A percentile compares a stretch with the other conserved stretches of the same genome.
These are phyloP conservation scores for Botrytis medusae DNA, from an alignment of 2,329 filamentous ascomycete species.

Conservation along the genomic window DNA sequence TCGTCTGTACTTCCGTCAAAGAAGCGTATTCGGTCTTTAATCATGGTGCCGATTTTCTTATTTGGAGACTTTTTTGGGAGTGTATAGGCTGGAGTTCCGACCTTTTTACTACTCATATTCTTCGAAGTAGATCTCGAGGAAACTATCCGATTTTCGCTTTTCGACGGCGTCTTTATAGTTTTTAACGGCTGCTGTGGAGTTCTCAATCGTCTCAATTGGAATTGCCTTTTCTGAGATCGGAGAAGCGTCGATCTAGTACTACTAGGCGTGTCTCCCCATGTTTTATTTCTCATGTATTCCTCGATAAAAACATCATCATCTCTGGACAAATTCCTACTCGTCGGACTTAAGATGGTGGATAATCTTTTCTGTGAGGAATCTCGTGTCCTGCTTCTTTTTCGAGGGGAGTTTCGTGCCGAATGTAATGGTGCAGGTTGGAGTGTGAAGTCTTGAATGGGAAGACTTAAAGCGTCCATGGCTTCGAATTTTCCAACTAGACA, in stretches of 20 bases:
- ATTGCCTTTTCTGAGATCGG: slow-evolving; percentile 9
- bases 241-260: slow-evolving; percentile 5
- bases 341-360: slow-evolving; percentile 30
- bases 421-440: slow-evolving; percentile 31
- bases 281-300: neutral
- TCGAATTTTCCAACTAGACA: slow-evolving; percentile 38
- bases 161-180: neutral
- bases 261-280: neutral
- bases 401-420: slow-evolving; percentile 18
- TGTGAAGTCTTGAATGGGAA: slow-evolving; percentile 24
- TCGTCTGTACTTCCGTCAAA: slow-evolving; percentile 33
- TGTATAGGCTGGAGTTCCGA: neutral
- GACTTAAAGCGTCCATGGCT: slow-evolving; percentile 33
- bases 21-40: slow-evolving; percentile 33
- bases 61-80: slow-evolving; percentile 7
- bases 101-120: neutral
- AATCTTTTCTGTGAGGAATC: slow-evolving; percentile 23
- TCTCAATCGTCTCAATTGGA: neutral
- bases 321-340: slow-evolving; percentile 3
- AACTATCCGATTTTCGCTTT: neutral
- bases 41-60: slow-evolving; percentile 24
- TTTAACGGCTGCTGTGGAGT: neutral
- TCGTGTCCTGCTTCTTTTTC: slow-evolving; percentile 11
- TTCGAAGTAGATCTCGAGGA: neutral
- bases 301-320: slow-evolving; percentile 19